Base-by-base conservation (phyloP, 1,284 basidiomycete species). In the Athelia psychrophila region DNA sequence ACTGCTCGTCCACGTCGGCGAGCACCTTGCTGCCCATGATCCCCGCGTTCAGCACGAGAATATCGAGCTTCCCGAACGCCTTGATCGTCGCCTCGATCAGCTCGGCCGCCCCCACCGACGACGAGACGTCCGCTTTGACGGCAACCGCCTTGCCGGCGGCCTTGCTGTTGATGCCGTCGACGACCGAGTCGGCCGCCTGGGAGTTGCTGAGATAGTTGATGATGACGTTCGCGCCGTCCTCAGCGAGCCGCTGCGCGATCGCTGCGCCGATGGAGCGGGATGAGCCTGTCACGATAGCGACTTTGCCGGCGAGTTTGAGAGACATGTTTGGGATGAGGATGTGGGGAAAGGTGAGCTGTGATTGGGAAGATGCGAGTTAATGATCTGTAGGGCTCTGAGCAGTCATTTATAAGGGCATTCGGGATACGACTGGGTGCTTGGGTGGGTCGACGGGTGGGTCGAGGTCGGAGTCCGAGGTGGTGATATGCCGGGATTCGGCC, bases 231-330 rank as follows among this genome's bases (percentile, higher is more conserved):
- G 81, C 81, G 19, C 83, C 82, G 57, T 81, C 70, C 30, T 71
- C 71, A 9, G 77, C 83, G 30, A 85, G 73, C 25, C 71, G 68
- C 38, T 64, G 69, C 1, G 79, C 81, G 50, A 84, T 75, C 16
- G 79, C 72, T 1, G 80, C 80, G 27, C 82, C 83, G 36, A 81
- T 84, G 16, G 75, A 77, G 19, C 79, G 76, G 22, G 83, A 83
- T 4, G 80, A 83, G 35, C 82, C 81, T 12, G 82, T 84, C 32
- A 84, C 73, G 47, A 84, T 63, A 19, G 80, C 80, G 19, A 80
- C 74, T 66, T 79, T 81, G 48, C 74, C 76, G 70, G 58, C 51
- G 51, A 64, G 63, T 40, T 58, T 19, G 24, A 23, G 15, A 13
- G 44, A 51, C 44, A 44, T 44, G 49, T 51, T 51, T 5, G 10